Percentiles rank a stretch among this genome's conserved stretches.
Conservation (phyloP, 805 yeast species). For the Candida sphagnicola region DNA sequence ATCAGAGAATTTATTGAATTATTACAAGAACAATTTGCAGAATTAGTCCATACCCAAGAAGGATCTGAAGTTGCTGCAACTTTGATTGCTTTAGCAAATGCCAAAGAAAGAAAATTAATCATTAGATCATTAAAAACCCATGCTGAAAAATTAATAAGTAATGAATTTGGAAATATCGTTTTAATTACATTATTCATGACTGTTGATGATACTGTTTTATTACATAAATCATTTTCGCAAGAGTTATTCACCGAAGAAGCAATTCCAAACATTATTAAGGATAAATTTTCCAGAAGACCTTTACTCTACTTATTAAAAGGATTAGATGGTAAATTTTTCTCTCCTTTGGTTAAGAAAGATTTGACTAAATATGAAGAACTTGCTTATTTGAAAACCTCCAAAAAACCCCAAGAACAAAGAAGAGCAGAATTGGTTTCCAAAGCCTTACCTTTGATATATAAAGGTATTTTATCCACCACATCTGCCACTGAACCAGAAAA, state of each 20-base stretch:
- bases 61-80: conserved; percentile 90
- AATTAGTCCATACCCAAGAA: conserved; percentile 90
- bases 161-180: conserved; percentile 84
- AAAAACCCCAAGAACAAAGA: conserved; percentile 78
- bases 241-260: conserved; percentile 49
- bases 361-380: conserved; percentile 57
- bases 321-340: conserved; percentile 75
- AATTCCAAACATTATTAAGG: conserved; percentile 53
- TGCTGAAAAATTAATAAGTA: conserved; percentile 68
- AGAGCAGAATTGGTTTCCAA: conserved; percentile 61
- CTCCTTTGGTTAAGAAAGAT: conserved; percentile 61
- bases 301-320: conserved; percentile 77
- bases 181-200: conserved; percentile 75
- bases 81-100: conserved; percentile 75
- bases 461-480: conserved; percentile 37
- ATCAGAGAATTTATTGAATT: conserved; percentile 78
- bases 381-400: conserved; percentile 62
- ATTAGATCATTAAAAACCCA: conserved; percentile 72
- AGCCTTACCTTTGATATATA: conserved; percentile 64
- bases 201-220: conserved; percentile 89
- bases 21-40: conserved; percentile 85
- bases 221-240: conserved; percentile 64
- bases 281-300: conserved; percentile 86
- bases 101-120: conserved; percentile 85
- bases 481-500: conserved; percentile 30